Conservation (phyloP, 805 yeast genomes). For the Saccharomycopsis sp. region DNA sequence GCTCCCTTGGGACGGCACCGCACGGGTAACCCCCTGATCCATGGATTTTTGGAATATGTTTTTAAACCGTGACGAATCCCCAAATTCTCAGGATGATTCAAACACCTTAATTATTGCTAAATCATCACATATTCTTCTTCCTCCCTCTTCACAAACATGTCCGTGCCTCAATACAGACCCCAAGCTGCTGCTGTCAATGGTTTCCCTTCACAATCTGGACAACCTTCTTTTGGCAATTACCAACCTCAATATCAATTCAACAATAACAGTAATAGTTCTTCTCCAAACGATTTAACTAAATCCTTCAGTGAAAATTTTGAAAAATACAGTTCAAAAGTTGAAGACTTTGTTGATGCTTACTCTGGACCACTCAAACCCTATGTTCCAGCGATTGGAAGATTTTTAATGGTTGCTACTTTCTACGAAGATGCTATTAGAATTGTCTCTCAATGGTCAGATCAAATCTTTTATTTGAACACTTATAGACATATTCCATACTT, state of each 20-base stretch:
- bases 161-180: conserved; percentile 13
- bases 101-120: neutral
- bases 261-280: neutral
- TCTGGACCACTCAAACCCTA: conserved; percentile 50
- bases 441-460: conserved; percentile 82
- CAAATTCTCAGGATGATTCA: too few relatives aligned
- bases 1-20: too few relatives aligned
- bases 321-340: conserved; percentile 40
- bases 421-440: conserved; percentile 83
- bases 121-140: neutral
- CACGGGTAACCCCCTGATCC: conserved; percentile 1
- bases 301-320: conserved; percentile 32
- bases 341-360: conserved; percentile 42
- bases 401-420: conserved; percentile 87
- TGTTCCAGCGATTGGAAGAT: conserved; percentile 81
- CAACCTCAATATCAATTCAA: conserved; percentile 15
- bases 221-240: conserved; percentile 14
- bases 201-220: conserved; percentile 10
- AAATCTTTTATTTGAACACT: conserved; percentile 71
- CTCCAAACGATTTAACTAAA: conserved; percentile 4
- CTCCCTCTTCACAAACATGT: neutral
- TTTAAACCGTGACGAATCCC: neutral
- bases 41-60: neutral
- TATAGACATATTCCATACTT: conserved; percentile 72
- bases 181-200: conserved; percentile 9